Conservation (phyloP, 371 early-diverging fungal species). For the Rhizomucor pusillus region DNA sequence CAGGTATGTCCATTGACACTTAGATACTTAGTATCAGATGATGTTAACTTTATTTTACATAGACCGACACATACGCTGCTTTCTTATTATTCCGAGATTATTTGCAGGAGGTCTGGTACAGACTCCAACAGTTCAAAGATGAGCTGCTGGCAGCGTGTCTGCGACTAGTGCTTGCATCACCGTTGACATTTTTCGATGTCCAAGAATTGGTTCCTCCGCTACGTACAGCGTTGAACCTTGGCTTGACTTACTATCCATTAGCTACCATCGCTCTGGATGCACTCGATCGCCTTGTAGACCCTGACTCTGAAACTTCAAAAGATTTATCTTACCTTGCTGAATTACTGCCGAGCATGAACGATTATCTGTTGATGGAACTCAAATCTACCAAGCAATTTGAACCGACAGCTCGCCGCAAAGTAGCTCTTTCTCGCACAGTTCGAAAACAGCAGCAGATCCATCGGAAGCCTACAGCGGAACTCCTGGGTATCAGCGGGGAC, state of each 20-base stretch:
- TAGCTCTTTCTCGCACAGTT: constrained; percentile 9
- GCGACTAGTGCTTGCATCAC: constrained; percentile 59
- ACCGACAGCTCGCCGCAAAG: constrained; percentile 10
- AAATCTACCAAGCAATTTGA: constrained; percentile 19
- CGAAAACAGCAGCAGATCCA: constrained; percentile 15
- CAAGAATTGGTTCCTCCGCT: constrained; percentile 53
- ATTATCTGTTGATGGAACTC: constrained; percentile 63
- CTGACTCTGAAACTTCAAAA: constrained; percentile 20
- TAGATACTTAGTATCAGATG: not conserved
- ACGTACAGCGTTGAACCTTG: constrained; percentile 61
- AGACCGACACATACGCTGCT: constrained; percentile 19
- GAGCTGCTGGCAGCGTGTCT: constrained; percentile 74
- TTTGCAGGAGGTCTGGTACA: constrained; percentile 57
- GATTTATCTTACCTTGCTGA: constrained; percentile 10
- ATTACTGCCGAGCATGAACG: constrained; percentile 63
- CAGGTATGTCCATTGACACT: constrained; percentile 5
- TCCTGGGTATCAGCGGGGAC: constrained; percentile 14
- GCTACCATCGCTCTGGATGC: constrained; percentile 64
- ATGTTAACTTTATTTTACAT: not conserved
- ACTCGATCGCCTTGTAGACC: constrained; percentile 54
- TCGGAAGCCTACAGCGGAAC: constrained; percentile 8
- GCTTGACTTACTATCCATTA: constrained; percentile 66
- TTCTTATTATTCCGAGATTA: constrained; percentile 51
- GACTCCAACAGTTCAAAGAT: constrained; percentile 71
- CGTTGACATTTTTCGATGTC: constrained; percentile 56